Base-by-base conservation (phyloP, 495 filamentous ascomycete genomes). In the Geoglossum glabrum region DNA sequence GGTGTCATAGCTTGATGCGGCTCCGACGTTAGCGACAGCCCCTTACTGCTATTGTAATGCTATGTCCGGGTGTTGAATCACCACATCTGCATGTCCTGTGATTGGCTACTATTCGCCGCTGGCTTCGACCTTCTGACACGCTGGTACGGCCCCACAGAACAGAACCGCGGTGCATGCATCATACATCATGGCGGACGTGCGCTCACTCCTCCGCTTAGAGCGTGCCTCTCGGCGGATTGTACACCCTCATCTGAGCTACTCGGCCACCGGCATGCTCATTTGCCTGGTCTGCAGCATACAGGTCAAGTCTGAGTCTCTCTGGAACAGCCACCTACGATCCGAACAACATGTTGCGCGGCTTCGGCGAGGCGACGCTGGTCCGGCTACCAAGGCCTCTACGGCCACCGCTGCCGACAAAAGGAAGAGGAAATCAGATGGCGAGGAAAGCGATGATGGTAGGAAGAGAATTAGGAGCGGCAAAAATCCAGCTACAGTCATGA, bases 171-270 rank as follows among this genome's bases (percentile, higher is more conserved):
- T n/a, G n/a, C n/a, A n/a, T n/a, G n/a, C n/a, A n/a, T n/a, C n/a
- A n/a, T n/a, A n/a, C 55, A 23, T 61, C 56, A 95, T 95, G 88
- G 79, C 87, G 60, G 87, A 94, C 66, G 83, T 89, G 17, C 84
- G 88, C 47, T 79, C 86, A 21, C 75, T 94, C 19, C 79, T 94
- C 49, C 83, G 87, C 62, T 84, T 79, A 66, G 86, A 94, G 69
- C 83, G 88, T 64, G 81, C 79, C 54, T 78, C 81, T 51, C 82
- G 87, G 61, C 79, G 84, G 63, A 82, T 87, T 60, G 75, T 79
- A 9, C 82, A 85, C 58, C 80, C 79, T 0, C 68, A 83, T 64
- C 76, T 81, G 34, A 69, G 71, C 56, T 84, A 84, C 63, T 76
- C 81, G 0, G 71, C 76, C 60, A 71, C 74, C 30, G 79, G 81